These are phyloP conservation scores for Paecilomyces variotii DNA, from an alignment of 2,329 filamentous ascomycete genomes.

Conservation along the genomic window DNA sequence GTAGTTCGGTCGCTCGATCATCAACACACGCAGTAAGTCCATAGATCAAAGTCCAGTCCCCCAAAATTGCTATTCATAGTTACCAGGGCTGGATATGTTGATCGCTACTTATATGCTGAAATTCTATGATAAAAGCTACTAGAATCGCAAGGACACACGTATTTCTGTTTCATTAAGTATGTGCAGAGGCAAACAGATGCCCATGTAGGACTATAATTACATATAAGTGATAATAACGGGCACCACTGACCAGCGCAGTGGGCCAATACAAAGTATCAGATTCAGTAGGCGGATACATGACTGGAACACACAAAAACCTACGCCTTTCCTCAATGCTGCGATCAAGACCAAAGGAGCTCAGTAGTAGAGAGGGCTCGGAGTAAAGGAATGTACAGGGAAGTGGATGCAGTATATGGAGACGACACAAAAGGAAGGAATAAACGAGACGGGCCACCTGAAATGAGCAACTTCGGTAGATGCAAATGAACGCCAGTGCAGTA, in stretches of 20 bases:
- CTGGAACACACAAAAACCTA: neutral
- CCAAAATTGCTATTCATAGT: too few species aligned
- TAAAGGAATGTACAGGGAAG: constrained; percentile 11
- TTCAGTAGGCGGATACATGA: neutral
- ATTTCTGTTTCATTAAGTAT: constrained; percentile 1
- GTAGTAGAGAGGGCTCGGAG: neutral
- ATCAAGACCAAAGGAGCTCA: neutral
- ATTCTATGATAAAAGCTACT: neutral
- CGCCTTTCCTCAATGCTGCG: neutral
- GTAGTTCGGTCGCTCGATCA: neutral
- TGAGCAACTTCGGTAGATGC: constrained; percentile 1
- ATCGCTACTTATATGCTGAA: neutral
- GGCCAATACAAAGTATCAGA: neutral
- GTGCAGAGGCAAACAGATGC: neutral
- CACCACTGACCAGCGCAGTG: neutral
- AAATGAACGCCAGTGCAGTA: constrained; percentile 3
- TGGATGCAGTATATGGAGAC: constrained; percentile 6
- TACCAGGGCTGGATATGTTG: too few species aligned
- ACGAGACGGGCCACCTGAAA: constrained; percentile 2
- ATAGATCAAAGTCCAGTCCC: too few species aligned
- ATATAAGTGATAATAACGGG: neutral
- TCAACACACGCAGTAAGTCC: neutral
- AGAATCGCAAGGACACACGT: neutral
- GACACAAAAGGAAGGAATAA: constrained; percentile 15
- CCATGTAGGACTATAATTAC: neutral